These are phyloP conservation scores for Lecanicillium sp. DNA, from an alignment of 2,329 filamentous ascomycete species.

Conservation along the genomic window DNA sequence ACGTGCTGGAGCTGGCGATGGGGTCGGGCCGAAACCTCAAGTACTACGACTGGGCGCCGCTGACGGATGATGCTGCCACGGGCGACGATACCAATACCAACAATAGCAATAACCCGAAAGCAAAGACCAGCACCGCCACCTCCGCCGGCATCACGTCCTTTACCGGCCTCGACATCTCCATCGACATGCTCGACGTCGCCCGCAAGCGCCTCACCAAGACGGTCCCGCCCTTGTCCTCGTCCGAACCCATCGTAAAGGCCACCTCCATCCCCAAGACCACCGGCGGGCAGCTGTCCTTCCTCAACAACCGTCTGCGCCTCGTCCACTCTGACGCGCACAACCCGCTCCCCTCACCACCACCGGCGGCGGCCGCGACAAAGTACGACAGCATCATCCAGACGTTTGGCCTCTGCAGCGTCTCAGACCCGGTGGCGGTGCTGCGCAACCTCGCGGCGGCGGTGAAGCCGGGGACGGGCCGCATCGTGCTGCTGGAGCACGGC, in stretches of 20 bases:
- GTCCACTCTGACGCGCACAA: conserved; percentile 40
- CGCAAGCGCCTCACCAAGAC: conserved; percentile 40
- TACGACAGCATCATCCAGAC: conserved; percentile 60
- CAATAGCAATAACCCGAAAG: no score
- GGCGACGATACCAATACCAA: no score
- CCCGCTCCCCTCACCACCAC: conserved; percentile 30
- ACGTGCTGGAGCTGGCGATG: conserved; percentile 56
- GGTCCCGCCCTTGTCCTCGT: conserved; percentile 29
- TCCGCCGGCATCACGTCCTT: conserved; percentile 39
- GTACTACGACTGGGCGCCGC: conserved; percentile 48
- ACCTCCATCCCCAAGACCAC: conserved; percentile 25
- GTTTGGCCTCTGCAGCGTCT: conserved; percentile 57
- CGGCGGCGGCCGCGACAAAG: conserved; percentile 20
- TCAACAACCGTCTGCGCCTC: conserved; percentile 36
- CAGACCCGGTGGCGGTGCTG: conserved; percentile 46
- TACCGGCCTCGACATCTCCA: conserved; percentile 55
- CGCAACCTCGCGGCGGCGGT: conserved; percentile 44
- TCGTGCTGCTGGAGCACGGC: conserved; percentile 56
- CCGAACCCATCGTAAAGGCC: conserved; percentile 22
- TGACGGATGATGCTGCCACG: conserved; percentile 16
- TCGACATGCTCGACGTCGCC: conserved; percentile 52
- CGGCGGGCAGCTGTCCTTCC: conserved; percentile 29
- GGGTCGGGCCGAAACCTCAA: conserved; percentile 55
- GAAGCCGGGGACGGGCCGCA: conserved; percentile 47
- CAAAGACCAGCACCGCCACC: conserved; percentile 1